These are phyloP conservation scores for Bipolaris sorokiniana DNA, from an alignment of 2,329 filamentous ascomycete genomes.

Conservation along the genomic window DNA sequence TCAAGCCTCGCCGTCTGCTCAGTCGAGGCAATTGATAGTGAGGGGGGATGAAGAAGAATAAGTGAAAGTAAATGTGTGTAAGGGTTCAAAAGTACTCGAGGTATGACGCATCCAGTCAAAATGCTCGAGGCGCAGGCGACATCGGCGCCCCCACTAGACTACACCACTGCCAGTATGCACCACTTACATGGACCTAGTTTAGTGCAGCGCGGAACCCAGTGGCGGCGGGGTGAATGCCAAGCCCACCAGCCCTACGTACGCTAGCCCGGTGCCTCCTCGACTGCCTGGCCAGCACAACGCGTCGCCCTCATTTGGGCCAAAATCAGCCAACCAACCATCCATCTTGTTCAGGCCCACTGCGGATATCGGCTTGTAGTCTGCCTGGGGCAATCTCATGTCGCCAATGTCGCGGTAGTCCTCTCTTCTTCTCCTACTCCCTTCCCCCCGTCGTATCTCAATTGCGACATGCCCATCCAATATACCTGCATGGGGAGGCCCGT, in stretches of 20 bases:
- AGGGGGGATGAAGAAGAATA: not conserved
- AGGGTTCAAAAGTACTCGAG: conserved; percentile 1
- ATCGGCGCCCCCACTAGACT: conserved; percentile 36
- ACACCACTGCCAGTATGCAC: too few relatives aligned
- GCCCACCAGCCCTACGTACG: conserved; percentile 29
- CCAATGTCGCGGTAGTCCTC: conserved; percentile 19
- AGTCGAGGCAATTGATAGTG: not conserved
- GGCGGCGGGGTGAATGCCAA: conserved; percentile 13
- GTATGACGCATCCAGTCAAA: conserved; percentile 31
- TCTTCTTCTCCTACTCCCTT: conserved; percentile 7
- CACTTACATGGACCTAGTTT: too few relatives aligned
- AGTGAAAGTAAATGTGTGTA: not conserved
- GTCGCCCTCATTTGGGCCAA: conserved; percentile 10
- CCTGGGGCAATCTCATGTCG: conserved; percentile 4
- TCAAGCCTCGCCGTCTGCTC: not conserved
- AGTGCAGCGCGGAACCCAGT: not conserved
- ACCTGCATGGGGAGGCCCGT: conserved; percentile 43
- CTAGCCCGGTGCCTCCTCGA: conserved; percentile 17
- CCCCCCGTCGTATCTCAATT: not conserved
- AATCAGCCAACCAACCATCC: not conserved
- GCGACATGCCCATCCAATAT: conserved; percentile 44
- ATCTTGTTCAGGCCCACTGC: conserved; percentile 10
- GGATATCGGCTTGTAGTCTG: conserved; percentile 19
- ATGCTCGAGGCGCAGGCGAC: conserved; percentile 37
- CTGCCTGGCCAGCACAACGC: conserved; percentile 19